These are phyloP conservation scores for Solanum habrochaites DNA, from an alignment of 257 asterid species.

Conservation along the genomic window DNA sequence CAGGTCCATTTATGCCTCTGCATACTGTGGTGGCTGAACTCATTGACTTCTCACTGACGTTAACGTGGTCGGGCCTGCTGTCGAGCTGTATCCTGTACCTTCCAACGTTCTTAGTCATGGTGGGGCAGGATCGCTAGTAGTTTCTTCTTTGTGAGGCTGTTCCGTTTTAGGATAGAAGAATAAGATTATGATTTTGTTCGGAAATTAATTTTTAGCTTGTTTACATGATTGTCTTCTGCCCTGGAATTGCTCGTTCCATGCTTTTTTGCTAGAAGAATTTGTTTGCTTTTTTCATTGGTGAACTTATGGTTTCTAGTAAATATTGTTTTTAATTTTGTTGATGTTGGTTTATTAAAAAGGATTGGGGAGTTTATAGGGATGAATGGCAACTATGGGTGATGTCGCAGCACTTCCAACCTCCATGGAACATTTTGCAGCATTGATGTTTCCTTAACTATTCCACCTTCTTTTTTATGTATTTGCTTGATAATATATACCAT, in stretches of 20 bases:
- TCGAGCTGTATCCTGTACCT: constrained; percentile 94
- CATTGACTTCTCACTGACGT: constrained; percentile 63
- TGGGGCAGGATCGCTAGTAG: constrained; percentile 97
- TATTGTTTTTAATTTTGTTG: constrained; percentile 7
- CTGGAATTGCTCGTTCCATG: neutral
- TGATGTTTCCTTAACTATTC: constrained; percentile 27
- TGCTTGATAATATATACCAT: neutral
- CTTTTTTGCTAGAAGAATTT: neutral
- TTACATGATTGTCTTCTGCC: neutral
- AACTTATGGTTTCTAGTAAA: constrained; percentile 3
- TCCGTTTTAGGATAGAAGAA: constrained; percentile 13
- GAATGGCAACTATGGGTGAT: constrained; percentile 54
- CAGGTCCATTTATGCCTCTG: constrained; percentile 69
- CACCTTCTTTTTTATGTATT: neutral
- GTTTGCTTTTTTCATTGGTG: neutral
- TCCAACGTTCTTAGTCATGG: constrained; percentile 95
- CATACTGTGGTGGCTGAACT: constrained; percentile 24
- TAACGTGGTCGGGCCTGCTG: constrained; percentile 75
- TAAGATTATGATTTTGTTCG: neutral
- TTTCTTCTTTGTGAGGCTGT: constrained; percentile 70
- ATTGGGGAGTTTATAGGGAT: constrained; percentile 51
- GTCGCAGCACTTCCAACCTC: constrained; percentile 32
- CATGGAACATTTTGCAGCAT: constrained; percentile 17
- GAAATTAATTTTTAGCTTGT: neutral
- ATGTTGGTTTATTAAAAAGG: constrained; percentile 33